Evolutionary conservation across 2,329 filamentous ascomycete genomes (phyloP), one percentile per base, ranked within the genome.

Genomic region (Emmonsia crescens): DNA sequence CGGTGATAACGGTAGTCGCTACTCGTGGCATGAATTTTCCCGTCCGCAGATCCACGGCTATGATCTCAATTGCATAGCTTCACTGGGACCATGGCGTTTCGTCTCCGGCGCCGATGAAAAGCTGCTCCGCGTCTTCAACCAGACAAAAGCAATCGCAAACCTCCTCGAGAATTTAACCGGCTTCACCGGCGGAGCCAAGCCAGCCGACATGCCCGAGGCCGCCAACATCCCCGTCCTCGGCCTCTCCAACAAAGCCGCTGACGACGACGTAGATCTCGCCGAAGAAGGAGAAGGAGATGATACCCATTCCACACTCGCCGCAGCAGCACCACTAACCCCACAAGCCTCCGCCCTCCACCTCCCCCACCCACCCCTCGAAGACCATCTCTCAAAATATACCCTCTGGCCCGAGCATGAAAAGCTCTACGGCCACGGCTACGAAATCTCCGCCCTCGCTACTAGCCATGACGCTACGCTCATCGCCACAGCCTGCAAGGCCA

Each of bases 31-130:
- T 74, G 94, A 99, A 74, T 91, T 97, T 79, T 88, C 92, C 0
- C 82, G 94, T 57, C 94, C 94, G 3, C 94, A 99, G 73, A 99
- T 99, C 66, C 94, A 99, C 73, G 94, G 94, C 44, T 99, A 99
- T 73, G 93, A 99, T 73, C 82, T 99, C 60, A 99, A 97, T 78
- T 97, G 94, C 73, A 86, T 97, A 65, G 89, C 91, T 70, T 83
- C 86, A 0, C 79, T 96, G 5, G 86, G 85, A 8, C 75, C 83
- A 8, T 82, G 84, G 8, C 88, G 87, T 67, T 99, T 99, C 71
- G 88, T 97, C 27, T 96, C 92, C 2, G 94, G 94, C 6, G 94
- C 94, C 2, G 94, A 99, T 67, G 94, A 99, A 78, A 99, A 99
- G 76, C 84, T 99, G n/a, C 84, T 99, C 73, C 88, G 94, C 29